Evolutionary conservation across 805 yeast species (phyloP), one percentile per base, ranked within the genome.

Genomic region (Debaryomyces tyrocola): DNA sequence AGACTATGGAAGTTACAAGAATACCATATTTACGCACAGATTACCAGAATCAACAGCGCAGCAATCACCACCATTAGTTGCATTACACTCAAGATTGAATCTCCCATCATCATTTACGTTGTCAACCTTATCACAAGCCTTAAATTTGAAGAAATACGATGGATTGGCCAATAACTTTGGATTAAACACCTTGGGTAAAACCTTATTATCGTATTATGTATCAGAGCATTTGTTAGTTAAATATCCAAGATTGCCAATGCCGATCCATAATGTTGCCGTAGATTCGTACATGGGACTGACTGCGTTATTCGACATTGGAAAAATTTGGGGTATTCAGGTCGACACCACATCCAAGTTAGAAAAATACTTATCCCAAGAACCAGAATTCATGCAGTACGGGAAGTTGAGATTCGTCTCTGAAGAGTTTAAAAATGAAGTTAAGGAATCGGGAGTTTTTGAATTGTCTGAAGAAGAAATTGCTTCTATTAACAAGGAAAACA

Each of bases 161-260:
- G 78, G 78, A 11, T 74, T 75, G 49, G 85, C 83, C 14, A 86
- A 87, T 66, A 92, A 94, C 64, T 75, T 75, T 47, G 94, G 95
- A 4, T 76, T 92, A 60, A 79, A 86, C 47, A 79, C 82, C n/a
- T 83, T 92, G 60, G 99, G 99, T 42, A 82, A 84, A 58, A 82
- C 84, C 49, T 69, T 94, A 41, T 70, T 94, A 49, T 80, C 84
- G 10, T 89, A 83, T 64, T 85, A 88, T 58, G 85, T 83, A 4
- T 77, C 87, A 17, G 96, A 90, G 64, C 71, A 86, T 55, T 72
- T 92, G 48, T 70, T 90, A 56, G 67, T 83, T 42, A 82, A 79
- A 53, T 90, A 90, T 64, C 99, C 99, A 44, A 81, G 99, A 63
- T 75, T 94, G 42, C 99, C 99, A 14, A 77, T 85, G 50, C 78